A percentile compares a stretch with the other conserved stretches of the same genome.
These are phyloP conservation scores for Coemansia sp. DNA, from an alignment of 192 early-diverging fungal genomes.

Conservation along the genomic window DNA sequence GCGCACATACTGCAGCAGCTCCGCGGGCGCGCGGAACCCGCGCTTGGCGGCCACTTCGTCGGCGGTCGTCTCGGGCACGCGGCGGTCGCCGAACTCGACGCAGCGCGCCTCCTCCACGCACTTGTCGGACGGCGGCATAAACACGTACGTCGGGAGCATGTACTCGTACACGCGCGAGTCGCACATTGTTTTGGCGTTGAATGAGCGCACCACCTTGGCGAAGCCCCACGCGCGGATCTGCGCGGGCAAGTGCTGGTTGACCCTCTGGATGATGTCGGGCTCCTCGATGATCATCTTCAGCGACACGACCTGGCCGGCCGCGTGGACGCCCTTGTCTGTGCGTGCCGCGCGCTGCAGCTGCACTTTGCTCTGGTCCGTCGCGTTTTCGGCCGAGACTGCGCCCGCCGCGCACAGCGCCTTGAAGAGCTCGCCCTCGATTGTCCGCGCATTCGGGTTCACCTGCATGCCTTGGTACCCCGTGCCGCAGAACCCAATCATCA, in stretches of 20 bases:
- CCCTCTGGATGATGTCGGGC: constrained; percentile 65
- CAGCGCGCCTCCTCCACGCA: constrained; percentile 40
- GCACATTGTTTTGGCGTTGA: constrained; percentile 89
- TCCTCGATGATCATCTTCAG: constrained; percentile 86
- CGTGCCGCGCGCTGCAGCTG: constrained; percentile 87
- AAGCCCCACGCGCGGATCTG: constrained; percentile 90
- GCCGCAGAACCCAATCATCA: constrained; percentile 92
- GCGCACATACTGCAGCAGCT: constrained; percentile 65
- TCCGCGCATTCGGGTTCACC: constrained; percentile 74
- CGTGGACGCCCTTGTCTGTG: constrained; percentile 99
- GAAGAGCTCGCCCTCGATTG: constrained; percentile 91
- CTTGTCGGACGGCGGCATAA: constrained; percentile 52
- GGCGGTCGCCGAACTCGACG: constrained; percentile 27
- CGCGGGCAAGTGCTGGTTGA: constrained; percentile 81
- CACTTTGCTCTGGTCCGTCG: constrained; percentile 77
- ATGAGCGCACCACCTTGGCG: constrained; percentile 66
- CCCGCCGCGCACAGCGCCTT: constrained; percentile 78
- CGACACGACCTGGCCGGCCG: constrained; percentile 92
- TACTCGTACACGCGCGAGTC: constrained; percentile 98
- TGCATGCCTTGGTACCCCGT: constrained; percentile 98
- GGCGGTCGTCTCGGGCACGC: constrained; percentile 33
- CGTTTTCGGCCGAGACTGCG: constrained; percentile 85
- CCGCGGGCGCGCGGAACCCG: constrained; percentile 62
- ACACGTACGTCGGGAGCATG: constrained; percentile 87
- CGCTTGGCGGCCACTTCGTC: constrained; percentile 65